phyloP scores from a whole-genome alignment of 2,329 filamentous ascomycete species.

The Scedosporium apiospermum region DNA sequence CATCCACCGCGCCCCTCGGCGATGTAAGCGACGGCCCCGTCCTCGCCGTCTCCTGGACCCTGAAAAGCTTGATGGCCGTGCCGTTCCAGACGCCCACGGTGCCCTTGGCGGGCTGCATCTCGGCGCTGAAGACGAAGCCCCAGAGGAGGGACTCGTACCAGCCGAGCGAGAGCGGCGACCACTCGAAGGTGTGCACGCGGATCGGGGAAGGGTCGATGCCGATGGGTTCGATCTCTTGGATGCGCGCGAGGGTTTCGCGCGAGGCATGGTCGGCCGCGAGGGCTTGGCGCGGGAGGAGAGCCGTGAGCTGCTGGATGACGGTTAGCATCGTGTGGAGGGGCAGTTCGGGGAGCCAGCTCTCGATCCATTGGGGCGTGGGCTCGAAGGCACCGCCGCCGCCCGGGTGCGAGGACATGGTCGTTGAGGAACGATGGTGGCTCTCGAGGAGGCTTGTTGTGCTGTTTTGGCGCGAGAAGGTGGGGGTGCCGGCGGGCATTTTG shows the following conservation, averaged over 20 bases:
- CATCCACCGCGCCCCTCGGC: conserved; percentile 84
- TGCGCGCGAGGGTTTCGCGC: conserved; percentile 39
- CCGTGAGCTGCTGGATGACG: conserved; percentile 58
- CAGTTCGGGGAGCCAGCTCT: conserved; percentile 85
- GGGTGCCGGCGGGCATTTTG: conserved; percentile 80
- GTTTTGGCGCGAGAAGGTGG: conserved; percentile 82
- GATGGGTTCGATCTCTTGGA: conserved; percentile 53
- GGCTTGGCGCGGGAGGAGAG: conserved; percentile 44
- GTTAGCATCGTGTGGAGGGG: conserved; percentile 80
- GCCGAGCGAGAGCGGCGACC: conserved; percentile 79
- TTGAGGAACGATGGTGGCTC: conserved; percentile 46
- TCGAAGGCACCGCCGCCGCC: conserved; percentile 52
- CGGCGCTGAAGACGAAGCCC: conserved; percentile 83
- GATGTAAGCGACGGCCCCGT: conserved; percentile 73
- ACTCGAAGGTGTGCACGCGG: conserved; percentile 84
- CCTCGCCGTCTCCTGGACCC: conserved; percentile 74
- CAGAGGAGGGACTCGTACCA: conserved; percentile 96
- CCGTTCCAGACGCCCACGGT: conserved; percentile 92
- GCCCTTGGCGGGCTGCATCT: conserved; percentile 79
- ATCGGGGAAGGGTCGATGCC: conserved; percentile 67
- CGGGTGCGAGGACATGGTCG: conserved; percentile 35
- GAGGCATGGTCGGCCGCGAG: conserved; percentile 31
- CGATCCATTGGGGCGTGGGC: conserved; percentile 77
- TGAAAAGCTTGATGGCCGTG: conserved; percentile 79
- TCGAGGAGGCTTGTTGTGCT: conserved; percentile 65